Percentiles rank a stretch among this genome's conserved stretches.
These are phyloP conservation scores for Fusarium continuum DNA, from an alignment of 2,329 filamentous ascomycete genomes.

Conservation along the genomic window DNA sequence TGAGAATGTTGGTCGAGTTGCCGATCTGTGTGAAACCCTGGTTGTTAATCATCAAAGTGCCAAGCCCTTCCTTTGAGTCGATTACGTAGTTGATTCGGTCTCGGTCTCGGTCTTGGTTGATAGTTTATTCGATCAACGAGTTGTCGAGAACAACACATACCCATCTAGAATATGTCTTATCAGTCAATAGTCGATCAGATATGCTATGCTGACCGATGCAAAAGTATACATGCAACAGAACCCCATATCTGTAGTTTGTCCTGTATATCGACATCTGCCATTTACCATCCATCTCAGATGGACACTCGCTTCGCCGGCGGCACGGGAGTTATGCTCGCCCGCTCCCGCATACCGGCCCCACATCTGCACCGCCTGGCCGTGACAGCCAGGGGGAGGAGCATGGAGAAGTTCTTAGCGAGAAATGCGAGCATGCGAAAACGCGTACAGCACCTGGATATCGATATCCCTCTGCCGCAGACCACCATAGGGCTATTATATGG, in stretches of 20 bases:
- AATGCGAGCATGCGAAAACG: slow-evolving; percentile 28
- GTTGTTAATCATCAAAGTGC: slow-evolving; percentile 15
- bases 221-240: not conserved
- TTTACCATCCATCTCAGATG: not conserved
- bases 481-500: not conserved
- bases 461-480: not conserved
- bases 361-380: slow-evolving; percentile 29
- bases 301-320: not conserved
- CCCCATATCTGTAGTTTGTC: too few relatives aligned
- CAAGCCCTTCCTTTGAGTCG: not conserved
- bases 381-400: not conserved
- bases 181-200: not conserved
- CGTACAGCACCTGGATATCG: slow-evolving; percentile 1
- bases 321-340: slow-evolving; percentile 28
- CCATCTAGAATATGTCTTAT: not conserved
- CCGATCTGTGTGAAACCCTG: slow-evolving; percentile 20
- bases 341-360: slow-evolving; percentile 32
- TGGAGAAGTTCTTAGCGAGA: not conserved
- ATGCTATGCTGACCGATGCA: not conserved
- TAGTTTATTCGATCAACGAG: too few relatives aligned
- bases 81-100: not conserved
- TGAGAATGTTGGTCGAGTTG: slow-evolving; percentile 8
- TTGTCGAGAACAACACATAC: too few relatives aligned
- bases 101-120: too few relatives aligned
- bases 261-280: too few relatives aligned